Conservation (phyloP, 345 rosid species). For the Citrus inodora region DNA sequence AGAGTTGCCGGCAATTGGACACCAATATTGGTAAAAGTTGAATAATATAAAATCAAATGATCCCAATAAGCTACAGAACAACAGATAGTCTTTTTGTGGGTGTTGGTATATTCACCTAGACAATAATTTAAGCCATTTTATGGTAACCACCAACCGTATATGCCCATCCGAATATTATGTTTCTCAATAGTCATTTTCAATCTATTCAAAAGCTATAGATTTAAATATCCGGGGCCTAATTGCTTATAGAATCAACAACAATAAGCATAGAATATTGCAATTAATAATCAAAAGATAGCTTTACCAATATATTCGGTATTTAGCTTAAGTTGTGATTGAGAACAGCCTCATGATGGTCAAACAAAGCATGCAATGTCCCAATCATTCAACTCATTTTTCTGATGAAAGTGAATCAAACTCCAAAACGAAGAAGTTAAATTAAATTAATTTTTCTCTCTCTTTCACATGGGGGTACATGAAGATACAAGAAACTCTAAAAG, state of each 20-base stretch:
- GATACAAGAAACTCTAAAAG: conserved; percentile 10
- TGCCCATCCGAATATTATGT: background rate
- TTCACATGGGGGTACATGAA: conserved; percentile 13
- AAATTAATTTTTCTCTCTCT: background rate
- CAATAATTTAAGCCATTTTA: conserved; percentile 11
- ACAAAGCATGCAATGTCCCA: background rate
- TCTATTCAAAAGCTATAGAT: background rate
- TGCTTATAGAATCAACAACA: background rate
- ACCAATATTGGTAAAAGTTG: background rate
- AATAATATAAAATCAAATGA: background rate
- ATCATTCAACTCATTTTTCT: background rate
- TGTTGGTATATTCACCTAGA: background rate
- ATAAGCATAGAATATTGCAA: background rate
- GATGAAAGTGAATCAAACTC: background rate
- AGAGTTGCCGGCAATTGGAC: background rate
- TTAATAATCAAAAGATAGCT: no score
- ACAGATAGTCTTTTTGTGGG: background rate
- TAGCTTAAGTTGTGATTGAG: background rate
- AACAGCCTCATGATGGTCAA: background rate
- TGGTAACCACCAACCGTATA: background rate
- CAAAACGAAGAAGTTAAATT: no score
- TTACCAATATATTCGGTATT: no score
- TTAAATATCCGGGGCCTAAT: background rate
- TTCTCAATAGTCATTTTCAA: conserved; percentile 9
- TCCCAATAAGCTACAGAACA: background rate